Evolutionary conservation across 1,139 yeast genomes (phyloP), one percentile per base, ranked within the genome.

Genomic region (Hansenula sp.): DNA sequence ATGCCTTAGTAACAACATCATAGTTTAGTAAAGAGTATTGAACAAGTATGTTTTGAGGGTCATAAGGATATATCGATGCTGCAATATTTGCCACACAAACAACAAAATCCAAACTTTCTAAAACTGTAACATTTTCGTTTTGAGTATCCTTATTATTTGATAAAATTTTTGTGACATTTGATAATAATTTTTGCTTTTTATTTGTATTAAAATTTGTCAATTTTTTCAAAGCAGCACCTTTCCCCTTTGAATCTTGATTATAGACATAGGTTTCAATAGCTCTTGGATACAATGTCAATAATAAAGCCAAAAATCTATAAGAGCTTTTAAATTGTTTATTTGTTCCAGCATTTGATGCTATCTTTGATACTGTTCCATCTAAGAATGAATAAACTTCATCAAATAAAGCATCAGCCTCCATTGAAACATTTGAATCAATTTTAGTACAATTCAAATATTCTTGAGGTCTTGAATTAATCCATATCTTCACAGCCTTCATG

Each of bases 391-490:
- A 44, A 15, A 58, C 41, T 28, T 55, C 60, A 32, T 61, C 64
- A 45, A 60, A 60, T 25, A 57, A 45, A 1, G 47, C 38, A 21
- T 59, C 62, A 21, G 61, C 61, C 36, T 56, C 60, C 35, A 43
- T 37, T 3, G 57, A 46, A 9, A 50, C 51, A 25, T 47, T 63
- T 3, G 67, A 54, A 33, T 65, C 64, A 1, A 58, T 52, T 44
- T 62, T 59, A 12, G 68, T 60, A 17, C 70, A 59, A 41, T 55
- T 45, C 41, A 66, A 43, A 55, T 70, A 74, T 52, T 80, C 84
- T 13, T 62, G 60, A 0, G 88, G 80, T 52, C 84, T 68, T n/a
- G 82, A 69, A 42, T 74, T 66, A 17, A 77, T 66, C 77, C 87
- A 86, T 47, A 72, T 71, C 51, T 72, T 69, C 11, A 82, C 60